Evolutionary conservation across 2,329 filamentous ascomycete species (phyloP).

Genomic region (Didymella pinodella): DNA sequence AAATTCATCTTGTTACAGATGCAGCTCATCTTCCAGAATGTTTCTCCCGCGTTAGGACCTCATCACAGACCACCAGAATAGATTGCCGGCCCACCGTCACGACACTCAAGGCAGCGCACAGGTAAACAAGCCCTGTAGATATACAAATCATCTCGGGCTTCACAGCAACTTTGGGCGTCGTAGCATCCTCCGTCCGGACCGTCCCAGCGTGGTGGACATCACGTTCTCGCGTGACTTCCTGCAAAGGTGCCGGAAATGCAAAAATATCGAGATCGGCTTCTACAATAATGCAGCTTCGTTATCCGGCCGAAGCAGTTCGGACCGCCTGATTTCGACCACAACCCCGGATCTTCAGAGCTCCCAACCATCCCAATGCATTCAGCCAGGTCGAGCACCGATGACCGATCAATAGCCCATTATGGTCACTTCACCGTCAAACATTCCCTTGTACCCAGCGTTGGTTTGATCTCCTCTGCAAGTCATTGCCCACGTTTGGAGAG

Average conservation of each 20-base stretch:
- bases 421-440: slow-evolving; percentile 9
- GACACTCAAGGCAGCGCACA: slow-evolving; percentile 24
- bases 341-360: slow-evolving; percentile 14
- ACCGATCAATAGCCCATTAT: slow-evolving; percentile 17
- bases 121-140: slow-evolving; percentile 12
- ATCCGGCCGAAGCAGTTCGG: slow-evolving; percentile 7
- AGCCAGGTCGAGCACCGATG: slow-evolving; percentile 24
- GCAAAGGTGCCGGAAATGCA: slow-evolving; percentile 7
- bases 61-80: slow-evolving; percentile 40
- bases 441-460: slow-evolving; percentile 4
- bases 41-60: slow-evolving; percentile 38
- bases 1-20: slow-evolving; percentile 24
- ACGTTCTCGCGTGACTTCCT: slow-evolving; percentile 4
- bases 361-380: slow-evolving; percentile 17
- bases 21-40: slow-evolving; percentile 43
- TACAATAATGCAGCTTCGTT: slow-evolving; percentile 1
- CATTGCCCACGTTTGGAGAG: slow-evolving; percentile 24
- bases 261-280: slow-evolving; percentile 1
- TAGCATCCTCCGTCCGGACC: slow-evolving; percentile 9
- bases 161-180: slow-evolving; percentile 6
- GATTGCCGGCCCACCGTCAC: slow-evolving; percentile 41
- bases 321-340: slow-evolving; percentile 10
- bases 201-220: slow-evolving; percentile 6
- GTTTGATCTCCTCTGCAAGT: slow-evolving; percentile 24
- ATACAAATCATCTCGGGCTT: slow-evolving; percentile 18